Evolutionary conservation across 495 filamentous ascomycete species (phyloP).

Genomic region (Penicillium crystallinum): DNA sequence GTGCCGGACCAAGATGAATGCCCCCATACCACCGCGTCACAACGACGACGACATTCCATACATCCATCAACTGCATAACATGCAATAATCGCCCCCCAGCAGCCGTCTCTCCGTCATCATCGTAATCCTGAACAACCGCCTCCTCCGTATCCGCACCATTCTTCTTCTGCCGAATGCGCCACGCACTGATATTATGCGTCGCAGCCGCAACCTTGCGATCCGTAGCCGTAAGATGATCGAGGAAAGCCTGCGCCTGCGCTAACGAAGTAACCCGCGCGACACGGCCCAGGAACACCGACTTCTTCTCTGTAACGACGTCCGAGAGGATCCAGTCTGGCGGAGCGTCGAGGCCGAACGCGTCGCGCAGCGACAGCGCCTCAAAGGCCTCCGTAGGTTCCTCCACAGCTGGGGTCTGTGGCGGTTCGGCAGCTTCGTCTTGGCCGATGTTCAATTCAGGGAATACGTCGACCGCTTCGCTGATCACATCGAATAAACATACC

Average conservation of each 20-base stretch:
- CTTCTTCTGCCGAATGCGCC: constrained; percentile 50
- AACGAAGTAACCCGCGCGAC: constrained; percentile 61
- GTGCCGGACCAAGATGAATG: constrained; percentile 74
- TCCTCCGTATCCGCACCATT: constrained; percentile 35
- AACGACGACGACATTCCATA: constrained; percentile 90
- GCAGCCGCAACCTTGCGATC: constrained; percentile 80
- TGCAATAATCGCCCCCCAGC: constrained; percentile 81
- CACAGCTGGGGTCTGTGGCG: constrained; percentile 1
- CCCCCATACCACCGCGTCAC: constrained; percentile 96
- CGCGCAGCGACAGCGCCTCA: constrained; percentile 27
- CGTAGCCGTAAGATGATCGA: constrained; percentile 67
- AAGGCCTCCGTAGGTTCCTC: constrained; percentile 17
- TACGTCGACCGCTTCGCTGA: constrained; percentile 52
- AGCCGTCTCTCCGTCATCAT: constrained; percentile 96
- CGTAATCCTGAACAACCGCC: constrained; percentile 76
- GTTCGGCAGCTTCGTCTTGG: constrained; percentile 12
- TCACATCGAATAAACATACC: constrained; percentile 83
- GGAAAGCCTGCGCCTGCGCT: constrained; percentile 59
- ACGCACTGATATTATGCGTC: constrained; percentile 85
- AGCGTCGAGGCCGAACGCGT: constrained; percentile 32
- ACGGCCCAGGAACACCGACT: constrained; percentile 82
- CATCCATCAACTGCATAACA: constrained; percentile 90
- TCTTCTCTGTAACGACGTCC: constrained; percentile 68
- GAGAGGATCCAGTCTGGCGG: constrained; percentile 67
- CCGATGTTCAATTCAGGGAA: constrained; percentile 47